Conservation (phyloP, 805 yeast genomes). For the Metschnikowia gelsemii region DNA sequence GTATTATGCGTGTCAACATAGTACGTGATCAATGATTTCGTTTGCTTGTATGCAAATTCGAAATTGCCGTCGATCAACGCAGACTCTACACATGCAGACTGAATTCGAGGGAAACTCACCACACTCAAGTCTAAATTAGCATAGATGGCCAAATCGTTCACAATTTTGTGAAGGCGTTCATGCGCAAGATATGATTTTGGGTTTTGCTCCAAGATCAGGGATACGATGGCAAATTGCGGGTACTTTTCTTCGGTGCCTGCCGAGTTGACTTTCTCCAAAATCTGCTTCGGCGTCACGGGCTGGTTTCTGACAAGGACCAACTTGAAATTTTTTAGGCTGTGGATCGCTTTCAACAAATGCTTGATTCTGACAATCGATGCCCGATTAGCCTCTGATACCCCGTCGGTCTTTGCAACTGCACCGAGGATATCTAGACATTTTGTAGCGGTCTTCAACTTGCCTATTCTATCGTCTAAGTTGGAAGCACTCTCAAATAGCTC, state of each 20-base stretch:
- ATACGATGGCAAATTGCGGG: slow-evolving; percentile 29
- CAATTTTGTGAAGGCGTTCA: slow-evolving; percentile 40
- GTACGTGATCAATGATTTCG: slow-evolving; percentile 38
- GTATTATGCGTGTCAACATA: slow-evolving; percentile 14
- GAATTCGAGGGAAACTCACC: slow-evolving; percentile 32
- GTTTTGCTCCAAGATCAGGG: slow-evolving; percentile 53
- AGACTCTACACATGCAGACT: slow-evolving; percentile 60
- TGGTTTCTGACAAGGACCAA: slow-evolving; percentile 19
- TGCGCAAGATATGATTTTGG: slow-evolving; percentile 47
- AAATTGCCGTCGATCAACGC: slow-evolving; percentile 66
- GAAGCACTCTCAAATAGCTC: slow-evolving; percentile 30
- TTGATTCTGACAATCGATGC: slow-evolving; percentile 24
- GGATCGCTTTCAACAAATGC: slow-evolving; percentile 39
- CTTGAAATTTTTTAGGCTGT: slow-evolving; percentile 36
- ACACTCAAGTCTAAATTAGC: slow-evolving; percentile 25
- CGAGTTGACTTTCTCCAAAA: slow-evolving; percentile 14
- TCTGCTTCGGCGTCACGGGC: slow-evolving; percentile 20
- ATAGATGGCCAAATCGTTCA: slow-evolving; percentile 42
- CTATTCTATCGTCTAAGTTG: slow-evolving; percentile 34
- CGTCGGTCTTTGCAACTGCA: slow-evolving; percentile 1
- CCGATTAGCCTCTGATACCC: slow-evolving; percentile 4
- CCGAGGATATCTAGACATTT: slow-evolving; percentile 32
- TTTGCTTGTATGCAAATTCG: slow-evolving; percentile 49
- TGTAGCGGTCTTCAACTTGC: slow-evolving; percentile 27
- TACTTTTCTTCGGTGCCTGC: slow-evolving; percentile 11